Conservation (phyloP, 2,329 filamentous ascomycete genomes). For the Coccinonectria pachysandricola region DNA sequence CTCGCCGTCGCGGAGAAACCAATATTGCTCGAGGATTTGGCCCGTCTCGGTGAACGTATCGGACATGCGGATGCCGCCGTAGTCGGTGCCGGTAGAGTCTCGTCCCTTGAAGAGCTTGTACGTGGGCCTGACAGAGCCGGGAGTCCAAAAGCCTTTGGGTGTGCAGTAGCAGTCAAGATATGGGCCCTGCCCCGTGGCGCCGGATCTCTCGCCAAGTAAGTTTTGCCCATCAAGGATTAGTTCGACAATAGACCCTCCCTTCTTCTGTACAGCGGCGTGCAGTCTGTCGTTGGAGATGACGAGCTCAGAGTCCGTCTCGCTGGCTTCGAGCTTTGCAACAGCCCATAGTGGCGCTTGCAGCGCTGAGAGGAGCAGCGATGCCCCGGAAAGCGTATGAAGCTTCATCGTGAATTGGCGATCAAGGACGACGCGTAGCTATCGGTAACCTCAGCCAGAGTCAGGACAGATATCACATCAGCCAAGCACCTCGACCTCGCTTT, state of each 20-base stretch:
- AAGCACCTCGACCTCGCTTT: constrained; percentile 2
- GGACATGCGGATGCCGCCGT: constrained; percentile 49
- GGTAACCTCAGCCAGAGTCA: constrained; percentile 2
- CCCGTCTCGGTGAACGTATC: constrained; percentile 48
- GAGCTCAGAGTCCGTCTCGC: constrained; percentile 22
- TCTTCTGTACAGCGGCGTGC: constrained; percentile 27
- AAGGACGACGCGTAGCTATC: no score
- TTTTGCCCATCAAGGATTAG: constrained; percentile 31
- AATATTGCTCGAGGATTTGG: constrained; percentile 52
- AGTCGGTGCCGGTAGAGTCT: constrained; percentile 38
- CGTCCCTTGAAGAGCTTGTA: constrained; percentile 36
- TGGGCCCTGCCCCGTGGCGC: constrained; percentile 37
- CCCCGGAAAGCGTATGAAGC: constrained; percentile 11
- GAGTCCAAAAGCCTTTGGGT: constrained; percentile 48
- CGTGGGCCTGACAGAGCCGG: constrained; percentile 35
- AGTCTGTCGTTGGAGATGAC: constrained; percentile 29
- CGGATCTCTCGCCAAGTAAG: constrained; percentile 34
- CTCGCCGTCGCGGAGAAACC: constrained; percentile 52
- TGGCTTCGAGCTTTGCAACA: constrained; percentile 22
- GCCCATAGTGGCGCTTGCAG: constrained; percentile 14
- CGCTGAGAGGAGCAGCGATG: constrained; percentile 10
- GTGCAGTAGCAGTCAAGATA: constrained; percentile 57
- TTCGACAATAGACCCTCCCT: constrained; percentile 25
- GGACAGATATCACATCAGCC: no score
- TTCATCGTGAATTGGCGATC: constrained; percentile 16